A percentile compares a stretch with the other conserved stretches of the same genome.
phyloP scores from a whole-genome alignment of 1,284 basidiomycete species.

The Anthracocystis setariae region DNA sequence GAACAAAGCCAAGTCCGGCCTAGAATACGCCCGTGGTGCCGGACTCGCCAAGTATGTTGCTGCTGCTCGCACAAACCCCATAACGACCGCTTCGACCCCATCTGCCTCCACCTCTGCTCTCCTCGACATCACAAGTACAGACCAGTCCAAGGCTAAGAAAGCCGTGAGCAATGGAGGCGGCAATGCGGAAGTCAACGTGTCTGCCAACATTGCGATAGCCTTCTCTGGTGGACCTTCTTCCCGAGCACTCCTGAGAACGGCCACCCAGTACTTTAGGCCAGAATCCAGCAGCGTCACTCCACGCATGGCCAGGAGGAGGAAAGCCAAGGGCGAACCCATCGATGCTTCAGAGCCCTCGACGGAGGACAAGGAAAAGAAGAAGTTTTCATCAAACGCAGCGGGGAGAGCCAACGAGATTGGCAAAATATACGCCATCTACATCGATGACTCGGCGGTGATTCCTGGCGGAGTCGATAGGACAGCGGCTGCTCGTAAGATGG shows the following conservation, averaged over 20 bases:
- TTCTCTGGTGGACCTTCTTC: slow-evolving; percentile 33
- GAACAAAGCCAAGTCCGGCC: slow-evolving; percentile 49
- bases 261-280: slow-evolving; percentile 35
- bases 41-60: slow-evolving; percentile 50
- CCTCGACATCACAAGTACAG: not conserved
- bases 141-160: slow-evolving; percentile 9
- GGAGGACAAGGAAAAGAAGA: not conserved
- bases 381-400: slow-evolving; percentile 12
- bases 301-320: slow-evolving; percentile 8
- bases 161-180: slow-evolving; percentile 28
- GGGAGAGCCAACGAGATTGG: slow-evolving; percentile 48
- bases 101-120: slow-evolving; percentile 3
- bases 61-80: slow-evolving; percentile 6
- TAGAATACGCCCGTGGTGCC: slow-evolving; percentile 56
- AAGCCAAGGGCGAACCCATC: slow-evolving; percentile 9
- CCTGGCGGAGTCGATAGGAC: slow-evolving; percentile 26
- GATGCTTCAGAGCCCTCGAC: not conserved
- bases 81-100: slow-evolving; percentile 1
- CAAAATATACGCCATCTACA: slow-evolving; percentile 55
- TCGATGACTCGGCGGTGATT: slow-evolving; percentile 50
- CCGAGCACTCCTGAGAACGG: slow-evolving; percentile 28
- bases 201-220: slow-evolving; percentile 35
- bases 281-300: slow-evolving; percentile 11
- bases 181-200: slow-evolving; percentile 29
- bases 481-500: slow-evolving; percentile 30